These are phyloP conservation scores for Cornus controversa DNA, from an alignment of 148 eudicot species.

Conservation along the genomic window DNA sequence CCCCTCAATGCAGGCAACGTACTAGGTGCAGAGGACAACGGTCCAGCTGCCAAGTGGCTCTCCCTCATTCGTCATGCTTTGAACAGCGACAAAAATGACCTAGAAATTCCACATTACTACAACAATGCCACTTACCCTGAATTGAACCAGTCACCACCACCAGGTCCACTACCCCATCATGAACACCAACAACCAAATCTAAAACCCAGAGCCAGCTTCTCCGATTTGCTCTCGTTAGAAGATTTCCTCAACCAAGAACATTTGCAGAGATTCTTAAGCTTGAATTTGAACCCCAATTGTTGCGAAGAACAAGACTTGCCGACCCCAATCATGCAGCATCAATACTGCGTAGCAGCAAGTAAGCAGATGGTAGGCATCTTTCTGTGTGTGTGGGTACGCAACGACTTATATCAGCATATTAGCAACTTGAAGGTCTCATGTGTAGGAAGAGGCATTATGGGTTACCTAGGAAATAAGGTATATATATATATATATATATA, in stretches of 20 bases:
- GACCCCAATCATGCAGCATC: not conserved
- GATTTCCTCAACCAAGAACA: constrained; percentile 17
- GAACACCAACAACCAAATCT: too few relatives aligned
- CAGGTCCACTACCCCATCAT: not conserved
- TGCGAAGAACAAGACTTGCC: constrained; percentile 27
- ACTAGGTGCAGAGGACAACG: constrained; percentile 59
- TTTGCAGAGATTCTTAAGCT: constrained; percentile 12
- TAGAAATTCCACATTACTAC: constrained; percentile 13
- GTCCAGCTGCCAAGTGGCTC: constrained; percentile 65
- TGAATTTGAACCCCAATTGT: constrained; percentile 12
- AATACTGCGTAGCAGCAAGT: constrained; percentile 45
- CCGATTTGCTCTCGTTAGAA: constrained; percentile 4
- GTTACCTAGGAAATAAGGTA: constrained; percentile 81
- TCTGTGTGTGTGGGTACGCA: constrained; percentile 52
- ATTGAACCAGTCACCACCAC: not conserved
- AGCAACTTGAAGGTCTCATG: constrained; percentile 50
- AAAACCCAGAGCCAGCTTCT: constrained; percentile 11
- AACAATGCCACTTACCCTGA: constrained; percentile 7
- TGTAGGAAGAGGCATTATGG: constrained; percentile 69
- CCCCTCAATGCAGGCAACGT: constrained; percentile 73
- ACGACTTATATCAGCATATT: constrained; percentile 36
- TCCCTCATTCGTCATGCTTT: constrained; percentile 44
- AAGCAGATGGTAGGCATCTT: constrained; percentile 73
- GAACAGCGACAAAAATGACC: constrained; percentile 15
- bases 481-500: too few relatives aligned